Base-by-base conservation (phyloP, 1,139 yeast species). In the Debaryomyces udenii region DNA sequence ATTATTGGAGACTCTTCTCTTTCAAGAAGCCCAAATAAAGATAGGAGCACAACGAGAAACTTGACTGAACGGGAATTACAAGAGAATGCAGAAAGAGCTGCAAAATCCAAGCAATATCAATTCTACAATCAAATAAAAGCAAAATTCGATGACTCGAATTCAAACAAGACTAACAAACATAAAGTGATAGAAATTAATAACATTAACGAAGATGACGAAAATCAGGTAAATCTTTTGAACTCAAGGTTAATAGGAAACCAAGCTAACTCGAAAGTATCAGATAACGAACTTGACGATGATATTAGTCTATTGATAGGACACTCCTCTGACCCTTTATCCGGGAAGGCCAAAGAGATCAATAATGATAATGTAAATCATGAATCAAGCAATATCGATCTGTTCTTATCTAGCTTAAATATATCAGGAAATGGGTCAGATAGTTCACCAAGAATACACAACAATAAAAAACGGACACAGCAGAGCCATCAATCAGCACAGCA, bases 121-220 rank as follows among this genome's bases (percentile, higher is more conserved):
- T 56, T 70, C 27, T 63, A 61, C 41, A 51, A 56, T 27, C 62
- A 61, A 34, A 61, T 73, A 31, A 62, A 63, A 44, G 44, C 40
- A 15, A 66, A 55, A 40, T 70, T 69, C 46, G 64, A 51, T 23
- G 23, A 43, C 4, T 23, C 40, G 3, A 41, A 39, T 17, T 47
- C 29, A n/a, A 29, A 27, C 10, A 38, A 39, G 10, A 34, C 20
- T 9, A 28, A 39, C 3, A 52, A 45, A 13, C 17, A 42, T 14
- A 64, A 60, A 40, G 66, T 70, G 1, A 41, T 71, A n/a, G 76
- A 72, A 30, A 58, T 73, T 43, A 65, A 72, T 46, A 73, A 68
- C 45, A 54, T 60, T 27, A 57, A 61, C 38, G 46, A 43, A 10
- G 42, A 50, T 10, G 70, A 66, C 38, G 47, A 46, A 6, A 39